Conservation (phyloP, 75 land plant genomes). For the Pseudotsuga menziesii region DNA sequence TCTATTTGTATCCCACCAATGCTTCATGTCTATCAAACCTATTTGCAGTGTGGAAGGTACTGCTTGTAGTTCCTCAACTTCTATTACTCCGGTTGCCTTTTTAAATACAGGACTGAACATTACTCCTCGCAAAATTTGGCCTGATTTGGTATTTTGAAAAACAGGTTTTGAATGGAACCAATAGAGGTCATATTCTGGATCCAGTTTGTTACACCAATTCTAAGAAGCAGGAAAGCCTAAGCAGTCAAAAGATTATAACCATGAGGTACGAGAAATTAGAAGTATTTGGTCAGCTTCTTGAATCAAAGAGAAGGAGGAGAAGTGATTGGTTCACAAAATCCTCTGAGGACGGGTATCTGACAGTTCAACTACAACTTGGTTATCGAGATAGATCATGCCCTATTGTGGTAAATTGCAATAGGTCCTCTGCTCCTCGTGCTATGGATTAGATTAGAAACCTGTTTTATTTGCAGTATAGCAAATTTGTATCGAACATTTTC, state of each 20-base stretch:
- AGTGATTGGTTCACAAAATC: conserved; percentile 25
- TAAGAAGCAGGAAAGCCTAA: background rate
- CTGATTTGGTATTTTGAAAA: background rate
- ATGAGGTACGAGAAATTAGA: conserved; percentile 31
- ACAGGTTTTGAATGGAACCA: conserved; percentile 1
- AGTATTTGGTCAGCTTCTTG: conserved; percentile 15
- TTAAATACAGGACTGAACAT: background rate
- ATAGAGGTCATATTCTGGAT: conserved; percentile 4
- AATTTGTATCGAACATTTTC: no score
- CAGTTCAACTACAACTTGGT: conserved; percentile 23
- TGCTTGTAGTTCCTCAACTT: no score
- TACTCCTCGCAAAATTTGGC: background rate
- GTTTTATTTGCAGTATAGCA: background rate
- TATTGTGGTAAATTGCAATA: background rate
- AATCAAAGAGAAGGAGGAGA: conserved; percentile 29
- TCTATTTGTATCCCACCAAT: conserved; percentile 30
- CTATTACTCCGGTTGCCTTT: no score
- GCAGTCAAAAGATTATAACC: conserved; percentile 5
- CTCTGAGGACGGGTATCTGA: conserved; percentile 22
- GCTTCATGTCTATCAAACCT: conserved; percentile 4
- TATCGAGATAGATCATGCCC: background rate
- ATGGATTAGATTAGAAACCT: background rate
- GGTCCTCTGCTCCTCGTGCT: background rate
- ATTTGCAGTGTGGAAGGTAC: no score
- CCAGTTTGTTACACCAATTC: background rate